phyloP scores from a whole-genome alignment of 108 stramenopile species.

The Cylindrotheca closterium region DNA sequence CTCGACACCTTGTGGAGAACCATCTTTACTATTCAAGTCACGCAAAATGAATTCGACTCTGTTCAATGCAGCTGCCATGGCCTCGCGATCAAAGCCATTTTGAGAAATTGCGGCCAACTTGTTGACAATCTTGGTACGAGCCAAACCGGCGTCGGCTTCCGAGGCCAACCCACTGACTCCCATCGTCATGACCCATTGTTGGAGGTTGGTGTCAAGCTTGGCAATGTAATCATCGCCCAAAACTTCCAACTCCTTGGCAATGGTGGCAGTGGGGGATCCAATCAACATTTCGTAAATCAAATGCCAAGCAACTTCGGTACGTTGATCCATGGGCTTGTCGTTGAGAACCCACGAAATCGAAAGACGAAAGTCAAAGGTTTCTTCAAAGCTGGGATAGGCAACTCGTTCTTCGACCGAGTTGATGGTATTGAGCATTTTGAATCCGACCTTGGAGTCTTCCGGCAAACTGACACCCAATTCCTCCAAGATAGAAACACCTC shows the following conservation, averaged over 20 bases:
- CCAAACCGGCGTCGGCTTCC: slow-evolving; percentile 40
- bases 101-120: slow-evolving; percentile 55
- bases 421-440: slow-evolving; percentile 38
- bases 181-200: slow-evolving; percentile 55
- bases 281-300: slow-evolving; percentile 80
- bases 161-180: slow-evolving; percentile 77
- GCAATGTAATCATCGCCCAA: slow-evolving; percentile 56
- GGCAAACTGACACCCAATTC: slow-evolving; percentile 36
- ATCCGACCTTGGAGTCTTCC: slow-evolving; percentile 37
- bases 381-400: slow-evolving; percentile 49
- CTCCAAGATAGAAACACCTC: no score
- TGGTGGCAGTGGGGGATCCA: slow-evolving; percentile 62
- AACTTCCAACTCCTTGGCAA: slow-evolving; percentile 44
- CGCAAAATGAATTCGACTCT: slow-evolving; percentile 70
- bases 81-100: slow-evolving; percentile 78
- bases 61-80: slow-evolving; percentile 80
- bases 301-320: slow-evolving; percentile 72
- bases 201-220: slow-evolving; percentile 13
- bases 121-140: slow-evolving; percentile 55
- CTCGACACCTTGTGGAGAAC: slow-evolving; percentile 70
- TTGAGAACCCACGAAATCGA: slow-evolving; percentile 88
- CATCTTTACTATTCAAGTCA: slow-evolving; percentile 75
- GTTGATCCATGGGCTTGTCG: slow-evolving; percentile 58
- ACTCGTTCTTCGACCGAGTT: slow-evolving; percentile 29
- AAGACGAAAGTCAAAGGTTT: slow-evolving; percentile 56